These are phyloP conservation scores for Amaranthus hypochondriacus DNA, from an alignment of 148 eudicot species.

Conservation along the genomic window DNA sequence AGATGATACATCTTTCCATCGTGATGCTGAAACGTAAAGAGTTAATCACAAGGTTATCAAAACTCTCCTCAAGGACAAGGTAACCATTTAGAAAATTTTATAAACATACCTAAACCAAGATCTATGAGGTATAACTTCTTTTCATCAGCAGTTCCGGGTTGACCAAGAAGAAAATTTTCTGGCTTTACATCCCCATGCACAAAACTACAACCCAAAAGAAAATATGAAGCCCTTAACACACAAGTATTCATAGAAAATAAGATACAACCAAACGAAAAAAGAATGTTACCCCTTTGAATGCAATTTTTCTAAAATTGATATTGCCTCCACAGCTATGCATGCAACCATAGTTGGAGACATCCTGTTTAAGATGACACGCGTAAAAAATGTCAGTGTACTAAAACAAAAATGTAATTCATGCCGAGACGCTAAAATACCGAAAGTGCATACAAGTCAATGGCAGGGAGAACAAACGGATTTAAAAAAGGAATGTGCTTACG, in stretches of 20 bases:
- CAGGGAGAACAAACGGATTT: background rate
- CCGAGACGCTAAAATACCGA: background rate
- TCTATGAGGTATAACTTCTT: conserved; percentile 92
- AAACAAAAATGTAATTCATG: background rate
- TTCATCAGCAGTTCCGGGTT: conserved; percentile 75
- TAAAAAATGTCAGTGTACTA: conserved; percentile 2
- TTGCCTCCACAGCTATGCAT: conserved; percentile 94
- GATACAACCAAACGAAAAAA: conserved; percentile 4
- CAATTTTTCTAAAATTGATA: conserved; percentile 91
- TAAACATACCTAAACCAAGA: conserved; percentile 78
- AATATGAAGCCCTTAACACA: background rate
- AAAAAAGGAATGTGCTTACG: conserved; percentile 44
- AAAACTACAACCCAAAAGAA: conserved; percentile 41
- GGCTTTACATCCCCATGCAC: conserved; percentile 99
- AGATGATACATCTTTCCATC: conserved; percentile 84
- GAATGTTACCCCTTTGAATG: conserved; percentile 67
- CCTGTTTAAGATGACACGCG: conserved; percentile 37
- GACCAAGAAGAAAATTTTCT: conserved; percentile 87
- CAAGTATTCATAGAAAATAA: background rate
- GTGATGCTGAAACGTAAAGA: conserved; percentile 60
- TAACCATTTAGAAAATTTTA: background rate
- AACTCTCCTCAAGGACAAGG: background rate
- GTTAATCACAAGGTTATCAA: conserved; percentile 14
- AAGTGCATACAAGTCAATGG: background rate
- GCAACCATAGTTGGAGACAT: conserved; percentile 91